Evolutionary conservation across 2,329 filamentous ascomycete genomes (phyloP).

Genomic region (Ophiostoma perfectum): DNA sequence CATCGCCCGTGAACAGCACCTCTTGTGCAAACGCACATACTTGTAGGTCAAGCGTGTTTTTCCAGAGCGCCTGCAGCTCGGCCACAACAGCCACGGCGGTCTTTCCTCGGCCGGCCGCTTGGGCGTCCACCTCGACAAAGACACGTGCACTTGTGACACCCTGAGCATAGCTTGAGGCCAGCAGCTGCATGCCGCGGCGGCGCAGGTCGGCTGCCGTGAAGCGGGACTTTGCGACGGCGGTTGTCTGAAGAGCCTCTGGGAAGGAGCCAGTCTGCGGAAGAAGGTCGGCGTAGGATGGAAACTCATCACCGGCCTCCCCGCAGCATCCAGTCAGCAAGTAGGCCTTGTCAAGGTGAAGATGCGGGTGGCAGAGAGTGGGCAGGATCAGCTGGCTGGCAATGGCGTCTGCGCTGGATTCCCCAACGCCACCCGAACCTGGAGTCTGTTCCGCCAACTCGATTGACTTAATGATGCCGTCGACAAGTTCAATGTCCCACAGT

Average conservation of each 20-base stretch:
- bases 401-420: not conserved
- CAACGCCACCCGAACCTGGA: not conserved
- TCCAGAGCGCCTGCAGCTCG: slow-evolving; percentile 50
- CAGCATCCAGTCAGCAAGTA: slow-evolving; percentile 46
- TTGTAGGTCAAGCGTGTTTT: slow-evolving; percentile 53
- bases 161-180: slow-evolving; percentile 57
- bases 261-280: slow-evolving; percentile 58
- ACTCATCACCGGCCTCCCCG: slow-evolving; percentile 23
- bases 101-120: slow-evolving; percentile 39
- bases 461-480: slow-evolving; percentile 20
- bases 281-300: slow-evolving; percentile 48
- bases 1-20: slow-evolving; percentile 53
- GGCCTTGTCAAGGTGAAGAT: slow-evolving; percentile 66
- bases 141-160: slow-evolving; percentile 65
- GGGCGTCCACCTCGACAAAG: slow-evolving; percentile 65
- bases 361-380: slow-evolving; percentile 59
- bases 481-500: slow-evolving; percentile 24
- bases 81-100: slow-evolving; percentile 47
- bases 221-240: slow-evolving; percentile 52
- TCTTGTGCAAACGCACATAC: slow-evolving; percentile 68
- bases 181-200: slow-evolving; percentile 57
- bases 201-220: slow-evolving; percentile 61
- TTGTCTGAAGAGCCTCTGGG: slow-evolving; percentile 54
- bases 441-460: not conserved
- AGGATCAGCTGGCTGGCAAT: slow-evolving; percentile 31